Evolutionary conservation across 305 asterid species (phyloP).

Genomic region (Rubia peregrina): DNA sequence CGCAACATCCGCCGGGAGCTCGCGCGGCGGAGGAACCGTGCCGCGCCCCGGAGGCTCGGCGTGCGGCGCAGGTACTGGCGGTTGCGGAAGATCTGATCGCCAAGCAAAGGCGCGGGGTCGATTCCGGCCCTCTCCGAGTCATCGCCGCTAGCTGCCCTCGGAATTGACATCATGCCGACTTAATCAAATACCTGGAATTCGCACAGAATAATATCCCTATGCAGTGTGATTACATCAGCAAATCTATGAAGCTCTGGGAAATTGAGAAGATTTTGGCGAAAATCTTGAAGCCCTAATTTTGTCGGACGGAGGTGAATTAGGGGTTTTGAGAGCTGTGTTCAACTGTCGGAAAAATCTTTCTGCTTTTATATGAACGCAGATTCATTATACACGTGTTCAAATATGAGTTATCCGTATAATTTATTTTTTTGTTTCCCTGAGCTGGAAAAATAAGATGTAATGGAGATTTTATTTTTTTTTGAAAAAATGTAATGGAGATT

Average conservation of each 20-base stretch:
- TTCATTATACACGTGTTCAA: background rate
- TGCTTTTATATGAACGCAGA: background rate
- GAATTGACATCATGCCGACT: conserved; percentile 21
- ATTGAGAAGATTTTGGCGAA: background rate
- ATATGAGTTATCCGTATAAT: background rate
- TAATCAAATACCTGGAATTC: background rate
- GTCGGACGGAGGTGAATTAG: background rate
- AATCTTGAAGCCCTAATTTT: conserved; percentile 10
- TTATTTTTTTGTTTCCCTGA: background rate
- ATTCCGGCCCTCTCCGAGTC: conserved; percentile 16
- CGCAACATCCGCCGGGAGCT: conserved; percentile 74
- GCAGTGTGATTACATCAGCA: background rate
- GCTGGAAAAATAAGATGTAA: background rate
- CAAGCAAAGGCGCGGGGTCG: conserved; percentile 54
- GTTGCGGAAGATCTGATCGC: conserved; percentile 46
- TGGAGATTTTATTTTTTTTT: too few relatives aligned
- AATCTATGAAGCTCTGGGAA: background rate
- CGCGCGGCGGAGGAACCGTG: conserved; percentile 71
- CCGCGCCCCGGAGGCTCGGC: conserved; percentile 74
- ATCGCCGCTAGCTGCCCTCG: conserved; percentile 13
- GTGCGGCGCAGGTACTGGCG: conserved; percentile 52
- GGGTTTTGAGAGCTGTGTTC: background rate
- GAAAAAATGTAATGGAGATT: too few relatives aligned
- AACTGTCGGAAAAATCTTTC: background rate
- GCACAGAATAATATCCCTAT: background rate